A percentile compares a stretch with the other conserved stretches of the same genome.
Conservation (phyloP, 768 basidiomycete species). For the Macrolepiota dolichaula region DNA sequence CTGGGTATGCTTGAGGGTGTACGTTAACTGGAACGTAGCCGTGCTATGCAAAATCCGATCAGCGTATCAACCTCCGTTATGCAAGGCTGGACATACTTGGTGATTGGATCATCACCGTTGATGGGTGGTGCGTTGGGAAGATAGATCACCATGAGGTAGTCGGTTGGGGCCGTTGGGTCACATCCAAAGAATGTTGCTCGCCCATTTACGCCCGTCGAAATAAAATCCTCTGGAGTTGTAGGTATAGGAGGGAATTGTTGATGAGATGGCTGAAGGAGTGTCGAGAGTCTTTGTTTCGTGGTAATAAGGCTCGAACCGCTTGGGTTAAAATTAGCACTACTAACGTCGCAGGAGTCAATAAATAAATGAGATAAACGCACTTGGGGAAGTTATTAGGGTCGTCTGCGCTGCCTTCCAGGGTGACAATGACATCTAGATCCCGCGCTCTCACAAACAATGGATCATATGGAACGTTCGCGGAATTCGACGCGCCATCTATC, state of each 20-base stretch:
- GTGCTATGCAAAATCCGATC: conserved; percentile 35
- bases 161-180: conserved; percentile 47
- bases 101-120: conserved; percentile 54
- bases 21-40: conserved; percentile 57
- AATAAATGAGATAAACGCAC: conserved; percentile 43
- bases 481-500: conserved; percentile 69
- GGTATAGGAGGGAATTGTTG: conserved; percentile 68
- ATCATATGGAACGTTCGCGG: conserved; percentile 67
- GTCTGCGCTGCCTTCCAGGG: conserved; percentile 66
- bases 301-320: conserved; percentile 54
- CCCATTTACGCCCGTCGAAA: conserved; percentile 56
- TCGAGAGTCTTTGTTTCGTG: conserved; percentile 41
- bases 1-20: conserved; percentile 48
- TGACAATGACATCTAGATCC: conserved; percentile 70
- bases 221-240: conserved; percentile 43
- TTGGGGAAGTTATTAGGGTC: conserved; percentile 60
- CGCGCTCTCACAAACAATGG: conserved; percentile 70
- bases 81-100: conserved; percentile 44
- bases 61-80: neutral
- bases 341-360: neutral
- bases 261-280: conserved; percentile 44
- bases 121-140: conserved; percentile 76
- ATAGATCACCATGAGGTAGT: conserved; percentile 69
- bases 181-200: conserved; percentile 84
- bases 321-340: neutral